Evolutionary conservation across 345 rosid species (phyloP), one percentile per base, ranked within the genome.

Genomic region (Trapa incisa): DNA sequence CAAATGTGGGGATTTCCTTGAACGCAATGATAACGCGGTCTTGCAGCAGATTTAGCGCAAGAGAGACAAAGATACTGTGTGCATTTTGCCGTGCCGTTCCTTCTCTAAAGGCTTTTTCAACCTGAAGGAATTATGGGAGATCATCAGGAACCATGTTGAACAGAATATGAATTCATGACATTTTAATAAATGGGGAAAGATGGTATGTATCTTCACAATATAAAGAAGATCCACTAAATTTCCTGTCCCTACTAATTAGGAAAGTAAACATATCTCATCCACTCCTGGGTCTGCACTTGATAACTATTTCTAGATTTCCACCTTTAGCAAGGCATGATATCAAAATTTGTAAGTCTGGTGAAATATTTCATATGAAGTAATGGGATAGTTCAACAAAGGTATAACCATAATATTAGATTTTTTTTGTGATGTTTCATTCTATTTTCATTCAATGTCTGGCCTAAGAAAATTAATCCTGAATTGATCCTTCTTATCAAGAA

Each of bases 41-140:
- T 78, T 94, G 96, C 77, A 94, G 79, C 69, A 89, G 76, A 76
- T 87, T 86, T 63, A 86, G 69, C 7, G 97, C 84, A 76, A 94
- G 97, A 72, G 88, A 87, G 71, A 91, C 88, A 82, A 94, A 94
- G 72, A 94, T 86, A 78, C 97, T 94, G 80, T 91, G 97, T 61
- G 97, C 96, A 83, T 91, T 94, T 78, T 91, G 96, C 76, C 96
- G 96, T 9, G 97, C 93, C 41, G 93, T 91, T 74, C 96, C 96
- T 86, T 91, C 97, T 81, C 96, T 91, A 74, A 86, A 91, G 70
- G 99, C 97, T 80, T 94, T 94, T 70, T 94, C 99, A 69, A 94
- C 95, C 99, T 94, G 85, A 69, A 32, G 1, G 43, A 41, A 8
- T 41, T 52, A 67, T 22, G 65, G 65, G 2, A 47, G 8, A 8